phyloP scores from a whole-genome alignment of 768 basidiomycete species.

The Filobasidium floriforme region DNA sequence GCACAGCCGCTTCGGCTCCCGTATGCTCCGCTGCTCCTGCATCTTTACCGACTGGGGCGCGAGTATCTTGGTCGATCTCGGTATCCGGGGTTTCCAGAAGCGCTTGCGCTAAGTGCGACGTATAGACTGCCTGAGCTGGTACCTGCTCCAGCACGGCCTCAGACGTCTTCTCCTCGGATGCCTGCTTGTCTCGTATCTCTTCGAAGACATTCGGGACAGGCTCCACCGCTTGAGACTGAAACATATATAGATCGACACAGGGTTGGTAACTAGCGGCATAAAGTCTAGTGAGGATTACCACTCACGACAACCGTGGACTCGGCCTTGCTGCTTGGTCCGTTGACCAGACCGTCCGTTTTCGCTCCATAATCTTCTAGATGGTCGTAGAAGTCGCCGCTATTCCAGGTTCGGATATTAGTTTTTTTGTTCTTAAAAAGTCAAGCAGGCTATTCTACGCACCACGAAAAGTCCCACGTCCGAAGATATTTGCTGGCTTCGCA shows the following conservation, averaged over 20 bases:
- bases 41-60: constrained; percentile 41
- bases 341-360: neutral
- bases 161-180: neutral
- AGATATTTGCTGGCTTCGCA: constrained; percentile 75
- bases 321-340: neutral
- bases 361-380: constrained; percentile 10
- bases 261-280: neutral
- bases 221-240: constrained; percentile 17
- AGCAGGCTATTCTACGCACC: constrained; percentile 40
- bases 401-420: neutral
- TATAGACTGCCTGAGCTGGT: neutral
- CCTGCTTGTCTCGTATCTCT: constrained; percentile 18
- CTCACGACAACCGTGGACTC: constrained; percentile 8
- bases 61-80: constrained; percentile 23
- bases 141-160: neutral
- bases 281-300: too few species aligned
- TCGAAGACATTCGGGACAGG: constrained; percentile 39
- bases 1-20: constrained; percentile 33
- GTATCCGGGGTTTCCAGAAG: neutral
- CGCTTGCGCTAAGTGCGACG: neutral
- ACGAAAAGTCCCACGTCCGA: constrained; percentile 93
- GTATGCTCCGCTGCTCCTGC: constrained; percentile 43
- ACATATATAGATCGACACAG: neutral
- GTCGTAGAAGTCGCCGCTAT: constrained; percentile 14
- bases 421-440: neutral